These are phyloP conservation scores for Trypanosoma cruzi DNA, from an alignment of 208 protist species.

Conservation along the genomic window DNA sequence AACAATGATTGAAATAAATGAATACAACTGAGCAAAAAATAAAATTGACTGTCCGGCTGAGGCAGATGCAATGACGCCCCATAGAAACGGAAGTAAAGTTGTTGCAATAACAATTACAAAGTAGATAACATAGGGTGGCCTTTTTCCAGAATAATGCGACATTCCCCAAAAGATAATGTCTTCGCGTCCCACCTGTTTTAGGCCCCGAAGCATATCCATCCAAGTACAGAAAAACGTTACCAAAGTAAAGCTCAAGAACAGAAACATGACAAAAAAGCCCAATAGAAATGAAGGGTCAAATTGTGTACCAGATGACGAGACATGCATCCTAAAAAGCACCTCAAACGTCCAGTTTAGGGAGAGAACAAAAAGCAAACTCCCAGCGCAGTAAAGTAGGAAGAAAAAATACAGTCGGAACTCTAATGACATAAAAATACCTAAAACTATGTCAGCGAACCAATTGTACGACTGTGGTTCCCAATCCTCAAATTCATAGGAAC, in stretches of 20 bases:
- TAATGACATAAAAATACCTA: conserved; percentile 79
- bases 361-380: conserved; percentile 45
- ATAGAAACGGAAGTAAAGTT: conserved; percentile 73
- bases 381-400: conserved; percentile 71
- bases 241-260: conserved; percentile 76
- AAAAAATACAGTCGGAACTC: conserved; percentile 77
- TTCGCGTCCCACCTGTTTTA: conserved; percentile 65
- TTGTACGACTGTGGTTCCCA: conserved; percentile 69
- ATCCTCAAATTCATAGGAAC: conserved; percentile 73
- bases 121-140: conserved; percentile 78
- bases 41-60: conserved; percentile 60
- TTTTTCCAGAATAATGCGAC: conserved; percentile 61
- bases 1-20: conserved; percentile 65
- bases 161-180: conserved; percentile 80
- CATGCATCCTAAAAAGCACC: conserved; percentile 69
- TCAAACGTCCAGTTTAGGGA: conserved; percentile 77
- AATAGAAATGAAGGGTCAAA: conserved; percentile 50
- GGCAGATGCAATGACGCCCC: conserved; percentile 62
- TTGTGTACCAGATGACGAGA: conserved; percentile 35
- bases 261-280: conserved; percentile 77
- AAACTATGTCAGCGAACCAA: conserved; percentile 78
- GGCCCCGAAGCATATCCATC: conserved; percentile 72
- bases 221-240: conserved; percentile 58
- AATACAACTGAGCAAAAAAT: conserved; percentile 69
- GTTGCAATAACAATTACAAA: conserved; percentile 66